Conservation (phyloP, 2,329 filamentous ascomycete genomes). For the Cryphonectria japonica region DNA sequence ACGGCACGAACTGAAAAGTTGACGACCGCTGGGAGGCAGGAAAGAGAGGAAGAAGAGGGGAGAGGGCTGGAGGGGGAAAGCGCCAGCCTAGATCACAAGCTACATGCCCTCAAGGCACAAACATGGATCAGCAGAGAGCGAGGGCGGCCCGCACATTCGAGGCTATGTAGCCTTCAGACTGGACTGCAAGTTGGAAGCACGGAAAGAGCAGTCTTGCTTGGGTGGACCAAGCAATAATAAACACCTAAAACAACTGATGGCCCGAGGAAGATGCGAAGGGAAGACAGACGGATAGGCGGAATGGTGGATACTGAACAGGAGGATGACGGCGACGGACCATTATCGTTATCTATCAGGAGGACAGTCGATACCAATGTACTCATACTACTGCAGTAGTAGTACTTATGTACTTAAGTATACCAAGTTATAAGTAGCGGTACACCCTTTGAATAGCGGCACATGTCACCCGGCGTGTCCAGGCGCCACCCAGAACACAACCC, state of each 20-base stretch:
- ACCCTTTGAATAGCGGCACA: not conserved
- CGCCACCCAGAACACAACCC: not conserved
- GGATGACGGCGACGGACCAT: conserved; percentile 7
- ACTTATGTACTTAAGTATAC: not conserved
- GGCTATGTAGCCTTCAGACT: not conserved
- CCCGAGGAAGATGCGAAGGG: not conserved
- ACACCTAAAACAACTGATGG: not conserved
- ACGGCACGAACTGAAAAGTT: not conserved
- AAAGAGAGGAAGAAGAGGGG: not conserved
- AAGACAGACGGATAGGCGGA: not conserved
- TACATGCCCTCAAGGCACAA: conserved; percentile 8
- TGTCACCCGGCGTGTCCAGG: conserved; percentile 11
- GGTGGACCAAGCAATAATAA: not conserved
- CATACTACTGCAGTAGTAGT: not conserved
- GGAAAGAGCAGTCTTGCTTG: not conserved
- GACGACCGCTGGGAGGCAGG: not conserved
- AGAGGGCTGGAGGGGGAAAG: not conserved
- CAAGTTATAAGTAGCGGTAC: not conserved
- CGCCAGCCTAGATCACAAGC: conserved; percentile 16
- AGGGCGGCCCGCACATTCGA: conserved; percentile 3
- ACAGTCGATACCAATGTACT: not conserved
- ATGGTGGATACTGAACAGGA: conserved; percentile 1
- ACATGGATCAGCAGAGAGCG: conserved; percentile 10
- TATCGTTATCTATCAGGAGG: conserved; percentile 9
- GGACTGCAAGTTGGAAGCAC: not conserved